Base-by-base conservation (phyloP, 176 grass and related monocot genomes). In the Oryza punctata region DNA sequence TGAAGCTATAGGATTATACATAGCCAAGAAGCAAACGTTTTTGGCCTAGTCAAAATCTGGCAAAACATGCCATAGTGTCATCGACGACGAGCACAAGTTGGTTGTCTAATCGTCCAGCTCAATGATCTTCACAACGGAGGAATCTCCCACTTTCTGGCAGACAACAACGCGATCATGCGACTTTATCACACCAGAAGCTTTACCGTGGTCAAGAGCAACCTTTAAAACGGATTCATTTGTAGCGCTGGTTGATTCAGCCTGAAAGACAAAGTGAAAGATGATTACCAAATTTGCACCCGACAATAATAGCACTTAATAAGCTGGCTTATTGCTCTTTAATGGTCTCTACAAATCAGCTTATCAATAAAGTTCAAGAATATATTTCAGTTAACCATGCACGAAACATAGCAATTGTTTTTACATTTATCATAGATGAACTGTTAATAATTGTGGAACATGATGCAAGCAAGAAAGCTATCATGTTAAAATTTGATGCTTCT, bases 41-140 rank as follows among this genome's bases (percentile, higher is more conserved):
- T 78, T 5, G 75, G 65, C 50, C 35, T 71, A 46, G 15, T 41
- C 49, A 85, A 85, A 85, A 78, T 74, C 13, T 23, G 59, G 81
- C 73, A 70, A 35, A 73, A 67, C 50, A 82, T 24, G 63, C 67
- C 67, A 67, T 23, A 60, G 85, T 13, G 37, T 88, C 69, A 67
- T 61, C 7, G n/a, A 24, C 2, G n/a, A 24, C 57, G 10, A 86
- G 60, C 63, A 40, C n/a, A 69, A 19, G 0, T 15, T 30, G 68
- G 25, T 6, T 25, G 80, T 70, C 84, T 90, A 99, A 78, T 96
- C 96, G 54, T 99, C 91, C 78, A 99, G 76, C 81, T 99, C 96
- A 75, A 99, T 94, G 52, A 99, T 99, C 88, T 99, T 99, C 83
- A 99, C 96, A 29, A 99, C 91, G 3, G 93, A 99, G 61, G 96